Base-by-base conservation (phyloP, 371 early-diverging fungal genomes). In the Mucor racemosus region DNA sequence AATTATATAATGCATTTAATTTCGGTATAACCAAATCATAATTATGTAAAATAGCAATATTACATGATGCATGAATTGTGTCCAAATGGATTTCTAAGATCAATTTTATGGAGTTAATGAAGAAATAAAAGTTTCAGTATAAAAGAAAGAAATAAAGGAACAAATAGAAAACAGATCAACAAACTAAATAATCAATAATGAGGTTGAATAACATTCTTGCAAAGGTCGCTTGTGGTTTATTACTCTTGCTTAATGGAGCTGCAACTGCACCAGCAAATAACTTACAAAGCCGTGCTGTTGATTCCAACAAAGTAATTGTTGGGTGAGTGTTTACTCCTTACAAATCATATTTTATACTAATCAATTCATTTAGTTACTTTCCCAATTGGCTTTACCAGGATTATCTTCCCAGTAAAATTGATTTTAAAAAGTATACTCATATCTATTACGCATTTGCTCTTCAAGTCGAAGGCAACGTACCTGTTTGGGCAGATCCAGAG, bases 381-480 rank as follows among this genome's bases (percentile, higher is more conserved):
- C 77, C 75, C n/a, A 76, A 79, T 34, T 84, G 80, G 84, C 63
- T 74, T 6, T 71, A 75, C 21, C 64, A 72, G 14, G 64, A 72
- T n/a, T 77, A 75, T 33, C 65, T 68, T 4, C 50, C 58, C 2
- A 44, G 72, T 39, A 67, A 75, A 10, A 60, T 84, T 62, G 60
- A 60, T 63, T 68, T 55, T 36, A 54, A 44, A 0, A 76, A 76
- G 60, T 73, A 80, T 50, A 81, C 84, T 3, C 82, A 81, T 59
- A 76, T 84, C 58, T 79, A 82, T 70, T 84, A 84, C 62, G 68
- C 68, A 15, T 67, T 67, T 40, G 68, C 68, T 31, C 55, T 62
- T 13, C 62, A 57, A 14, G 58, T 63, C 26, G 31, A 40, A 26
- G 55, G 56, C 7, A 33, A 53, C 21, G 46, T 46, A 4, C 68